Evolutionary conservation across 2,329 filamentous ascomycete genomes (phyloP).

Genomic region (Colletotrichum liriopes): DNA sequence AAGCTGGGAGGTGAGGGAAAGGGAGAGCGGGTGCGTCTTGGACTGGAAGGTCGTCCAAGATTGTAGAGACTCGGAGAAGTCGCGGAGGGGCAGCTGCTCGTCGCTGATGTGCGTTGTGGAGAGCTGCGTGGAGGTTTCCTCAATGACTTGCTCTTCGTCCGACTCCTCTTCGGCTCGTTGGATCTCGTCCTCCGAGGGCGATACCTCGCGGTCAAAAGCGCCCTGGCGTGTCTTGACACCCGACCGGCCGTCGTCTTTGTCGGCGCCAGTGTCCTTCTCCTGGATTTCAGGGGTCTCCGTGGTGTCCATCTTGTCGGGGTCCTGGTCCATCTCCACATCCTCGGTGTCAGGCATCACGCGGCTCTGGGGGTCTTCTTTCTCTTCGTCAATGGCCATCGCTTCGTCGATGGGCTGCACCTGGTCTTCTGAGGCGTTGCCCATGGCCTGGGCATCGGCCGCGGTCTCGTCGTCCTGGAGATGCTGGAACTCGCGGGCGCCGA

Average conservation of each 20-base stretch:
- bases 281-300: constrained; percentile 48
- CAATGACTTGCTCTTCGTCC: constrained; percentile 64
- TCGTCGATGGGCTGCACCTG: constrained; percentile 90
- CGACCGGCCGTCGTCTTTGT: constrained; percentile 68
- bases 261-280: constrained; percentile 50
- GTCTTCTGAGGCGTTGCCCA: constrained; percentile 90
- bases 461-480: constrained; percentile 89
- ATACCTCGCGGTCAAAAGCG: constrained; percentile 69
- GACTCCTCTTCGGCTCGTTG: constrained; percentile 58
- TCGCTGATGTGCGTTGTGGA: constrained; percentile 80
- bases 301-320: constrained; percentile 63
- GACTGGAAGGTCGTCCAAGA: constrained; percentile 91
- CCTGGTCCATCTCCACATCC: constrained; percentile 61
- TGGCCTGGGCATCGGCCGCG: constrained; percentile 88
- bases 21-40: constrained; percentile 87
- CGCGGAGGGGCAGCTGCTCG: constrained; percentile 58
- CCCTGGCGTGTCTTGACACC: constrained; percentile 74
- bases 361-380: constrained; percentile 67
- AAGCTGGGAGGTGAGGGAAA: constrained; percentile 93
- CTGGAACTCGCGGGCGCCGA: constrained; percentile 89
- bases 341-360: constrained; percentile 69
- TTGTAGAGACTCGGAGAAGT: constrained; percentile 73
- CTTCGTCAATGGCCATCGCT: constrained; percentile 88
- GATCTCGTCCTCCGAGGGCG: constrained; percentile 56
- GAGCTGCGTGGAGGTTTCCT: constrained; percentile 74